Base-by-base conservation (phyloP, 2,329 filamentous ascomycete species). In the Chrysoporthe deuterocubensis region DNA sequence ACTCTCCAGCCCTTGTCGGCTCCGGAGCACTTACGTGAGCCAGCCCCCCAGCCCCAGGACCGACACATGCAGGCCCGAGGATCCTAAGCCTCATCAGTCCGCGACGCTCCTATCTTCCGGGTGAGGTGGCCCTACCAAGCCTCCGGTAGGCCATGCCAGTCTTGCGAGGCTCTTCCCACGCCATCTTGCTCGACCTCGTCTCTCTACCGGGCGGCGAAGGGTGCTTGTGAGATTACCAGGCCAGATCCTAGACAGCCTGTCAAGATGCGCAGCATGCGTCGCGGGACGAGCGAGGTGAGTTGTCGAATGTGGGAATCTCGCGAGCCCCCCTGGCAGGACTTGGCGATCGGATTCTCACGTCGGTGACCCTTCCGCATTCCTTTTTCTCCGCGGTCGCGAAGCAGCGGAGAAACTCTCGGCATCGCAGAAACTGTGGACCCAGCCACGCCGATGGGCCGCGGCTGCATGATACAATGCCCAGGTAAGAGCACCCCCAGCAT, bases 41-140 rank as follows among this genome's bases (percentile, higher is more conserved):
- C 89, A 90, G 71, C 89, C 87, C 66, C 89, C 91, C 4, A 94
- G 82, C 1, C 89, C 90, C 70, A 94, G 90, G 50, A 88, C 85
- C 48, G 90, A 93, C 37, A 93, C 90, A 76, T 93, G 89, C 21
- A 94, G 84, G 61, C 91, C 91, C 18, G 89, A 90, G 37, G 67
- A 64, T n/a, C 67, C 67, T 69, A 42, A 7, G n/a, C 16, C 7
- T 34, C 42, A 43, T 69, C 54, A 69, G 67, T 46, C 34, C 9
- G 48, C 50, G 6, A n/a, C 11, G 13, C 26, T 44, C 16, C 16
- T 2, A 9, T 50, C 18, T 11, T 48, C 34, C 4, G 4, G 46
- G 8, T 13, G n/a, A 26, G 26, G 42, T 14, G 13, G 3, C 40
- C 56, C 7, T 64, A 69, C 67, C 65, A 46, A 69, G 76, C 44